These are phyloP conservation scores for Pezicula neosporulosa DNA, from an alignment of 2,329 filamentous ascomycete genomes.

Conservation along the genomic window DNA sequence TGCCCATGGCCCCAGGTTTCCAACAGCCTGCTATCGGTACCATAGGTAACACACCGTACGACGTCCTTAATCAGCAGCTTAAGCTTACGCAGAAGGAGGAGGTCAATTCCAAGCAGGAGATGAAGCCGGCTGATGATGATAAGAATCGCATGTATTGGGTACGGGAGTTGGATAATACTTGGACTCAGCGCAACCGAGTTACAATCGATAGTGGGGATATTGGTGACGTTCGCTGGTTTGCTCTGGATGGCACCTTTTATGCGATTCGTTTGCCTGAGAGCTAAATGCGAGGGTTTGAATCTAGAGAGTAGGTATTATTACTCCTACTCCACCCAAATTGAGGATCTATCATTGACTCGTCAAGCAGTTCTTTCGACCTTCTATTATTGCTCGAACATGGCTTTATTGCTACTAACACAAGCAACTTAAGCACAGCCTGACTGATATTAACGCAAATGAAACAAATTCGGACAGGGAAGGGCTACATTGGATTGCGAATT, in stretches of 20 bases:
- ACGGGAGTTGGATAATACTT: slow-evolving; percentile 57
- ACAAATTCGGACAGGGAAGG: too few relatives aligned
- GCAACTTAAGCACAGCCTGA: too few relatives aligned
- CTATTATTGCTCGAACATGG: too few relatives aligned
- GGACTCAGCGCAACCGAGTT: slow-evolving; percentile 55
- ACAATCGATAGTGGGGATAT: slow-evolving; percentile 54
- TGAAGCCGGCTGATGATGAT: slow-evolving; percentile 59
- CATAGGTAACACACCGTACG: slow-evolving; percentile 15
- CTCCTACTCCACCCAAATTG: too few relatives aligned
- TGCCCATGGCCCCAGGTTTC: slow-evolving; percentile 6
- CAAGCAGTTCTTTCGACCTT: too few relatives aligned
- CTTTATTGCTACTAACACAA: too few relatives aligned
- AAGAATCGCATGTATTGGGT: slow-evolving; percentile 58
- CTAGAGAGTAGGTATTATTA: too few relatives aligned
- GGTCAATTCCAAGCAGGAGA: slow-evolving; percentile 44
- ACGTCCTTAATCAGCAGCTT: slow-evolving; percentile 22
- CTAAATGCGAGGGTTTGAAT: neutral
- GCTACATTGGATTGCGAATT: too few relatives aligned
- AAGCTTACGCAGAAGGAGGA: slow-evolving; percentile 13
- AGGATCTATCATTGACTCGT: too few relatives aligned
- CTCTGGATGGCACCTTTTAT: slow-evolving; percentile 57
- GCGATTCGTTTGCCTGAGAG: slow-evolving; percentile 47
- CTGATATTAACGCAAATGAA: too few relatives aligned
- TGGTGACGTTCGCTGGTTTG: slow-evolving; percentile 55
- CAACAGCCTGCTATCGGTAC: slow-evolving; percentile 13